A percentile compares a stretch with the other conserved stretches of the same genome.
phyloP scores from a whole-genome alignment of 1,284 basidiomycete species.

The Rugosomyces carneus region DNA sequence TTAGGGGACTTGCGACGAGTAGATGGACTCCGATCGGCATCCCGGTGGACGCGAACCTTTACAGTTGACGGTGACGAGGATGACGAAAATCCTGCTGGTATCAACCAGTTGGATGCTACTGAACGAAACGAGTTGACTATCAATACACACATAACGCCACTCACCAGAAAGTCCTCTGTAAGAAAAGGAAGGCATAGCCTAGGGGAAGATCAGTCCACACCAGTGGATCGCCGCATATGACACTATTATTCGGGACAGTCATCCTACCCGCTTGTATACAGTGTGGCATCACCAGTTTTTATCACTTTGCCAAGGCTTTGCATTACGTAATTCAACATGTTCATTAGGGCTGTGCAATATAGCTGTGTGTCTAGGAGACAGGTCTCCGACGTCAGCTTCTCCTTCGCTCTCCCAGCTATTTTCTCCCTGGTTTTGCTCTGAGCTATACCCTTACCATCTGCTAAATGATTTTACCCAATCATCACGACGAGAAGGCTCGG shows the following conservation, averaged over 20 bases:
- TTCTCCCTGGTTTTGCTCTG: neutral
- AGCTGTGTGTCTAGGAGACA: neutral
- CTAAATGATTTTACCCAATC: conserved; percentile 13
- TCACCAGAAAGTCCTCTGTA: conserved; percentile 61
- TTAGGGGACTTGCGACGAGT: conserved; percentile 58
- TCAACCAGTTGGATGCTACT: conserved; percentile 24
- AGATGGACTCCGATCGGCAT: conserved; percentile 53
- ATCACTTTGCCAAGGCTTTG: neutral
- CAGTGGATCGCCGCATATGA: conserved; percentile 27
- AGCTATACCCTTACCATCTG: neutral
- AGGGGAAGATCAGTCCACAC: conserved; percentile 34
- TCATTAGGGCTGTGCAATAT: conserved; percentile 8
- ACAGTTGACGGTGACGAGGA: conserved; percentile 35
- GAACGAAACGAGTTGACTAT: conserved; percentile 29
- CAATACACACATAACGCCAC: conserved; percentile 44
- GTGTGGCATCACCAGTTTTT: too few species aligned
- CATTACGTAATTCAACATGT: neutral
- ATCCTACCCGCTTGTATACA: neutral
- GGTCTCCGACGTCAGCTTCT: neutral
- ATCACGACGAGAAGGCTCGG: conserved; percentile 12
- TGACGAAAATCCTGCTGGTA: conserved; percentile 19
- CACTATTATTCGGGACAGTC: neutral
- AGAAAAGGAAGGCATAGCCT: conserved; percentile 50
- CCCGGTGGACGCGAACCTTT: conserved; percentile 34
- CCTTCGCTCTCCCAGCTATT: neutral